A percentile compares a stretch with the other conserved stretches of the same genome.
Evolutionary conservation across 2,329 filamentous ascomycete genomes (phyloP).

Genomic region (Sporothrix variecibatus): DNA sequence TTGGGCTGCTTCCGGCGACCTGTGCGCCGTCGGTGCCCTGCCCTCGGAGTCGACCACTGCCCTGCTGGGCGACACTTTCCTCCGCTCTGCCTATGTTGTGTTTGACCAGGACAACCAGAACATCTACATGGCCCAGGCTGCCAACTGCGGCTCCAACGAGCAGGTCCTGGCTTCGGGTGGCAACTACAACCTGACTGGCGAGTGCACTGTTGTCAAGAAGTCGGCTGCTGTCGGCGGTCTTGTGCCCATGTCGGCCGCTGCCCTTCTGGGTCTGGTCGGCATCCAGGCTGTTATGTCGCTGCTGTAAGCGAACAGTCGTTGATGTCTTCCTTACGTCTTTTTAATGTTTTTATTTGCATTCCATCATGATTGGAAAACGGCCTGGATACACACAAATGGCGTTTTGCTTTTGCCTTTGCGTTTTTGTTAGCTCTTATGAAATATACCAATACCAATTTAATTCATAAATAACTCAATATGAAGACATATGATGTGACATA

Average conservation of each 20-base stretch:
- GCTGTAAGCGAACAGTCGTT: not conserved
- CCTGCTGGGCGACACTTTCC: constrained; percentile 36
- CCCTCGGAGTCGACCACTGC: constrained; percentile 25
- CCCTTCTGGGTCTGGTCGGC: constrained; percentile 21
- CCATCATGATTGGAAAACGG: not conserved
- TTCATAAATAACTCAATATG: not conserved
- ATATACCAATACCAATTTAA: too few species aligned
- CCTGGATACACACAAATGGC: not conserved
- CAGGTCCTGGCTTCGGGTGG: constrained; percentile 29
- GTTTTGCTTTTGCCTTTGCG: not conserved
- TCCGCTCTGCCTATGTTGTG: constrained; percentile 34
- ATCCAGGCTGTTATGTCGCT: constrained; percentile 16
- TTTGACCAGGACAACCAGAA: constrained; percentile 35
- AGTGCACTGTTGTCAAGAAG: constrained; percentile 27
- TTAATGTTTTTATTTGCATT: not conserved
- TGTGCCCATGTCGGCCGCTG: not conserved
- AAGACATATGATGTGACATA: not conserved
- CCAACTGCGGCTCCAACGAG: constrained; percentile 35
- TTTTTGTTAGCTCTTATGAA: not conserved
- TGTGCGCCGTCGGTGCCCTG: constrained; percentile 33
- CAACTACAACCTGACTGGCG: constrained; percentile 31
- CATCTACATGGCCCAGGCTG: constrained; percentile 35
- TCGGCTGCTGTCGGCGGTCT: not conserved
- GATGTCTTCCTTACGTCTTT: not conserved
- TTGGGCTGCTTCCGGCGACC: constrained; percentile 25